Conservation (phyloP, 1,284 basidiomycete species). For the Neolentinus lepideus region DNA sequence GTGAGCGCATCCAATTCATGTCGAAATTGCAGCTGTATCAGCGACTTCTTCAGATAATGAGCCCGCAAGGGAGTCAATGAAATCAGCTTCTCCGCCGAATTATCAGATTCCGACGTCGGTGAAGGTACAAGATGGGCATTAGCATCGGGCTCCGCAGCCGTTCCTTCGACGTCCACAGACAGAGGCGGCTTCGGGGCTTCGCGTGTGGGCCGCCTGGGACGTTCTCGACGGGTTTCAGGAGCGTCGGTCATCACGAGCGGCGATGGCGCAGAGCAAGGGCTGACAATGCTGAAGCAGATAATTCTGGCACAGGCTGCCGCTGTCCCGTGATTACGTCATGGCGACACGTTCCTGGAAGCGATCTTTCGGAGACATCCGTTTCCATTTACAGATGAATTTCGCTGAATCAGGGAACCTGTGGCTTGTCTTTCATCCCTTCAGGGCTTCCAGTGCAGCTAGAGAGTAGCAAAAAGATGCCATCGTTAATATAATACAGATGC, state of each 20-base stretch:
- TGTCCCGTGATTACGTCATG: background rate
- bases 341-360: background rate
- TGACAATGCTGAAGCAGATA: background rate
- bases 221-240: background rate
- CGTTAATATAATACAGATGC: no score
- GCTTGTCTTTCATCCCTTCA: background rate
- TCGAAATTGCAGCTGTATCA: conserved; percentile 80
- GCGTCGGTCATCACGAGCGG: background rate
- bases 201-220: background rate
- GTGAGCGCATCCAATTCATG: conserved; percentile 71
- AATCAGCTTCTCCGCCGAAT: conserved; percentile 10
- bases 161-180: background rate
- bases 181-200: background rate
- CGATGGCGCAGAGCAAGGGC: background rate
- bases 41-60: conserved; percentile 94
- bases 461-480: no score
- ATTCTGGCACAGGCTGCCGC: background rate
- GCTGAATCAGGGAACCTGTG: background rate
- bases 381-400: background rate
- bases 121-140: background rate
- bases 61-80: conserved; percentile 78
- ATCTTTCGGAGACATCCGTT: background rate
- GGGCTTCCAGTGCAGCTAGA: no score
- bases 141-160: background rate
- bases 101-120: background rate